Evolutionary conservation across 345 rosid species (phyloP).

Genomic region (Gossypium herbaceum): DNA sequence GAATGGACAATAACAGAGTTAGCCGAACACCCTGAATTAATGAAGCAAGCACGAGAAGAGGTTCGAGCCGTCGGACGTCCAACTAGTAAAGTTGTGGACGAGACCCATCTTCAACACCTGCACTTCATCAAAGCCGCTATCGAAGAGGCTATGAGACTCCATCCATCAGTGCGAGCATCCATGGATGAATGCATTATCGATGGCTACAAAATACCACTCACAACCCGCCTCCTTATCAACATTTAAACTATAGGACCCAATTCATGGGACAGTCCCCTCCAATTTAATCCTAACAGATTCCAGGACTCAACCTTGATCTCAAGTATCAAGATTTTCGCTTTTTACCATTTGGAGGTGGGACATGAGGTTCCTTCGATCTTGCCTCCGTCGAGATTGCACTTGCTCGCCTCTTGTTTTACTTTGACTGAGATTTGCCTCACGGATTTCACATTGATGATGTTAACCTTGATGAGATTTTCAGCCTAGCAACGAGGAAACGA

Average conservation of each 20-base stretch:
- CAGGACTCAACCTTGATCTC: constrained; percentile 8
- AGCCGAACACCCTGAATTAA: constrained; percentile 27
- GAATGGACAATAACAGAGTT: constrained; percentile 41
- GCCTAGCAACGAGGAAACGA: constrained; percentile 39
- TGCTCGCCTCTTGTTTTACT: constrained; percentile 12
- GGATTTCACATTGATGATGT: constrained; percentile 7
- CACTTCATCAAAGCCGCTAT: not conserved
- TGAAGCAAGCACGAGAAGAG: constrained; percentile 32
- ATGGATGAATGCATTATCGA: constrained; percentile 31
- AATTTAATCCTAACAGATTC: constrained; percentile 20
- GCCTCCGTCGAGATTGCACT: constrained; percentile 10
- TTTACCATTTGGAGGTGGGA: constrained; percentile 28
- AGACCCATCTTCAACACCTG: not conserved
- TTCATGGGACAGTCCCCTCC: constrained; percentile 14
- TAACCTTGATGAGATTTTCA: not conserved
- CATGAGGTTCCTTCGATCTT: not conserved
- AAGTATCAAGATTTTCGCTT: not conserved
- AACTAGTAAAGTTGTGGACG: not conserved
- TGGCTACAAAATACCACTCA: constrained; percentile 35
- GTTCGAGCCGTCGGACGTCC: constrained; percentile 18
- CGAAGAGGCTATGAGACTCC: not conserved
- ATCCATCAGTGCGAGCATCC: constrained; percentile 29
- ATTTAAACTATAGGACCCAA: constrained; percentile 1
- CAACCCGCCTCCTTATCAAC: constrained; percentile 22
- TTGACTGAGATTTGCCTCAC: constrained; percentile 13